Conservation (phyloP, 352 stramenopile genomes). For the Globisporangium acanthophoron region DNA sequence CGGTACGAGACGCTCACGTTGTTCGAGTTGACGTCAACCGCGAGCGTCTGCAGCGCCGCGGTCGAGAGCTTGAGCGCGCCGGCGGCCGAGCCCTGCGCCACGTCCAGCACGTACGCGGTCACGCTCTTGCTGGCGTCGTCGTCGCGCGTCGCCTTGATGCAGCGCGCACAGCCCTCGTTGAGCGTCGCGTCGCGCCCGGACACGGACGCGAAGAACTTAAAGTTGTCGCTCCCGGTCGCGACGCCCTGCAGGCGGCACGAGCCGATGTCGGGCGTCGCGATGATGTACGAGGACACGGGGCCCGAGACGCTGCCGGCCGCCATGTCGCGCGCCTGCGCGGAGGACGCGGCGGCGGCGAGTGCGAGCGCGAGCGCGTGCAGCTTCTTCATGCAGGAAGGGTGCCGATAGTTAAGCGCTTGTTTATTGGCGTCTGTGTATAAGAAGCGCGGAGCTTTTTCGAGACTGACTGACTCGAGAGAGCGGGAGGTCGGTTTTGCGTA, state of each 20-base stretch:
- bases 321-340: constrained; percentile 5
- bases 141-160: constrained; percentile 60
- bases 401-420: too few relatives aligned
- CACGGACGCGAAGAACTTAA: constrained; percentile 77
- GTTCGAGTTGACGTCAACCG: constrained; percentile 43
- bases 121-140: constrained; percentile 36
- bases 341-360: not conserved
- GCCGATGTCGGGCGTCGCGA: constrained; percentile 53
- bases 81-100: constrained; percentile 48
- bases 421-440: too few relatives aligned
- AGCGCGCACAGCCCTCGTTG: constrained; percentile 62
- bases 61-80: constrained; percentile 49
- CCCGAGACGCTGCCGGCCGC: constrained; percentile 7
- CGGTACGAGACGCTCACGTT: constrained; percentile 52
- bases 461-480: too few relatives aligned
- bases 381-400: not conserved
- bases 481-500: too few relatives aligned
- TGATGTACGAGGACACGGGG: constrained; percentile 44
- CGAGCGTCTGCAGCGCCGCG: constrained; percentile 31
- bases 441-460: not conserved
- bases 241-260: constrained; percentile 72
- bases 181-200: constrained; percentile 46
- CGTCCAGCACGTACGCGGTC: constrained; percentile 68
- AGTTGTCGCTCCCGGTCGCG: constrained; percentile 47
- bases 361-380: constrained; percentile 4